Percentiles rank a stretch among this genome's conserved stretches.
Evolutionary conservation across 1,139 yeast genomes (phyloP).

Genomic region (Taiozyma sp.): DNA sequence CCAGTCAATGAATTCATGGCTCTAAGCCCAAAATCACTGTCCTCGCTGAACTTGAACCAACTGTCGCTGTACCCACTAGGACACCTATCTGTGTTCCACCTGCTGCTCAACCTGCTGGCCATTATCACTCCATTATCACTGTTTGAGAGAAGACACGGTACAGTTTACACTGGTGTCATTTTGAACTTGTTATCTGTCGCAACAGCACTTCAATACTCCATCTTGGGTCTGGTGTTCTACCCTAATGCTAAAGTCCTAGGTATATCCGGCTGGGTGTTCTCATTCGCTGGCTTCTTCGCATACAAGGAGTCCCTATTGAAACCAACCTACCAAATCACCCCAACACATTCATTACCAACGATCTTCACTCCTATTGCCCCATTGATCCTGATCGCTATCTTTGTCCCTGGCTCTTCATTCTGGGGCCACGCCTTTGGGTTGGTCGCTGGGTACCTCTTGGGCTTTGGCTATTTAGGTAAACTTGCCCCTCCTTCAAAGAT

Average conservation of each 20-base stretch:
- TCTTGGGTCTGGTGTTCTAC: slow-evolving; percentile 48
- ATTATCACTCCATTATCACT: slow-evolving; percentile 58
- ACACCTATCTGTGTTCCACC: slow-evolving; percentile 59
- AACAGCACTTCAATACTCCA: slow-evolving; percentile 64
- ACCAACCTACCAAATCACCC: slow-evolving; percentile 39
- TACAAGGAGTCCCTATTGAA: slow-evolving; percentile 50
- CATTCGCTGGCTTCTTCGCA: slow-evolving; percentile 61
- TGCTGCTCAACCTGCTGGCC: slow-evolving; percentile 57
- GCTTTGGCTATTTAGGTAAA: slow-evolving; percentile 42
- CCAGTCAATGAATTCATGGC: slow-evolving; percentile 33
- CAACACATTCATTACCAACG: slow-evolving; percentile 51
- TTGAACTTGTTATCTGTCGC: slow-evolving; percentile 67
- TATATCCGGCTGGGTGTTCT: slow-evolving; percentile 71
- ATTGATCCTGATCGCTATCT: slow-evolving; percentile 43
- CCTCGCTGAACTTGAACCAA: slow-evolving; percentile 52
- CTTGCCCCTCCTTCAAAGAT: slow-evolving; percentile 63
- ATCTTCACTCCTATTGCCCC: slow-evolving; percentile 53
- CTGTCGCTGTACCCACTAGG: slow-evolving; percentile 74
- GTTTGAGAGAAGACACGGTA: slow-evolving; percentile 77
- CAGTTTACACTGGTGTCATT: slow-evolving; percentile 82
- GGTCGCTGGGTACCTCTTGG: slow-evolving; percentile 50
- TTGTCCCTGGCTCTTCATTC: slow-evolving; percentile 61
- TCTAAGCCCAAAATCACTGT: slow-evolving; percentile 55
- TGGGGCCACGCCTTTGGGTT: slow-evolving; percentile 65
- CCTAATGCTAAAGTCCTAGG: slow-evolving; percentile 60